Evolutionary conservation across 2,329 filamentous ascomycete genomes (phyloP), one percentile per base, ranked within the genome.

Genomic region (Orbilia brochopaga): DNA sequence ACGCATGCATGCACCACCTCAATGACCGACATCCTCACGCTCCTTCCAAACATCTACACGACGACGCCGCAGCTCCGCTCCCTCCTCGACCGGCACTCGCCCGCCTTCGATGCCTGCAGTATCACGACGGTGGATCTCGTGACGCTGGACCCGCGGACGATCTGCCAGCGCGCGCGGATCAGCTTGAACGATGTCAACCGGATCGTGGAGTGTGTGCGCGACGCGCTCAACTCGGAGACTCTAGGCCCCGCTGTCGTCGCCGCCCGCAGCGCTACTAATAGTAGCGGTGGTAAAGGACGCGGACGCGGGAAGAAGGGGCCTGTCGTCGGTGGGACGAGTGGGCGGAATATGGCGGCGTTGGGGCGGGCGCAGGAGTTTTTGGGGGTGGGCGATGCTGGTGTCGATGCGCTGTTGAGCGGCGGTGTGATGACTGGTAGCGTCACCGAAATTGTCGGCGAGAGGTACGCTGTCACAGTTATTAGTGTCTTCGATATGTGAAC

Each of bases 381-480:
- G 79, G 96, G 89, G 81, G 95, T 91, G 0, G 84, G 97, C 48
- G 90, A 96, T 79, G 82, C 85, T 55, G 80, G 80, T 40, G 83
- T 99, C 32, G 93, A 99, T 79, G 78, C 78, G 42, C 81, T 85
- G 1, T 83, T 97, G 42, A 86, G 85, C 69, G 93, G 92, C 53
- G 94, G 94, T 19, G 85, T 97, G 62, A 90, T 89, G 0, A 84
- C 87, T 1, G 90, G 92, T 52, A 89, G 89, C 79, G 83, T 99
- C 77, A 92, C 91, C 6, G 94, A 99, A 79, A 84, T 99, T 72
- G 90, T 91, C 1, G 94, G 94, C 67, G 94, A 97, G 82, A 96
- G 91, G 87, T 87, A 79, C 44, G 73, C n/a, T n/a, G n/a, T n/a
- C n/a, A n/a, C n/a, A n/a, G n/a, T n/a, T n/a, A n/a, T n/a, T n/a